Percentiles rank a stretch among this genome's conserved stretches.
phyloP scores from a whole-genome alignment of 73 alveolate genomes.

The Symbiodinium pilosum region DNA sequence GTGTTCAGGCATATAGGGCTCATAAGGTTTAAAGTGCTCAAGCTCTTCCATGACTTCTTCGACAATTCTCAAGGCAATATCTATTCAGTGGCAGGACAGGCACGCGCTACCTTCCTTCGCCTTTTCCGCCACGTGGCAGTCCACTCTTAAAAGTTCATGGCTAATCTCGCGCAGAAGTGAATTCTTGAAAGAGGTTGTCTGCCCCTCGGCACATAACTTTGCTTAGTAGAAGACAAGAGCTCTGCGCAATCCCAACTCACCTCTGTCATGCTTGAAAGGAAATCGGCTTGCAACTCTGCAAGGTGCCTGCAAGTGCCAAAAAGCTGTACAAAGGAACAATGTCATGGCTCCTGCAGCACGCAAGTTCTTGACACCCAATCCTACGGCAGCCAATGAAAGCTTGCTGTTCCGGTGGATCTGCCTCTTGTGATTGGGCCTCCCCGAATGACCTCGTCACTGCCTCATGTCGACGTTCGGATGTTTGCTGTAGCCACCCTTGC shows the following conservation, averaged over 20 bases:
- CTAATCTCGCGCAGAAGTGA: too few species aligned
- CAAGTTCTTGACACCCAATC: background rate
- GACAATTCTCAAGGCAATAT: too few species aligned
- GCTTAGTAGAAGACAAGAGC: background rate
- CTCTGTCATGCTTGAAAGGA: background rate
- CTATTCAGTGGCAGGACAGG: too few species aligned
- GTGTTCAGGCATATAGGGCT: too few species aligned
- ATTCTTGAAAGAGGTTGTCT: background rate
- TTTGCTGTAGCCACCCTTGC: background rate
- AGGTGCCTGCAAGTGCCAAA: background rate
- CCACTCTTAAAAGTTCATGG: too few species aligned
- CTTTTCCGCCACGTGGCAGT: too few species aligned
- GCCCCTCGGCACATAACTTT: background rate
- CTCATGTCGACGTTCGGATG: background rate
- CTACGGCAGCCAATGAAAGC: constrained; percentile 23
- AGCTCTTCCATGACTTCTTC: too few species aligned
- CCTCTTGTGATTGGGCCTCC: constrained; percentile 6
- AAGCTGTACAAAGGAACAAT: background rate
- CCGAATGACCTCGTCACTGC: background rate
- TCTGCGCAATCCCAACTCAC: background rate
- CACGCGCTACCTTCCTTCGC: too few species aligned
- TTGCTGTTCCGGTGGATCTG: constrained; percentile 18
- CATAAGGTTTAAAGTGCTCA: too few species aligned
- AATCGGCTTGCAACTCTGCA: background rate
- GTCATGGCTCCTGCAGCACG: background rate